Evolutionary conservation across 1,284 basidiomycete genomes (phyloP).

Genomic region (Cryptococcus sp.): DNA sequence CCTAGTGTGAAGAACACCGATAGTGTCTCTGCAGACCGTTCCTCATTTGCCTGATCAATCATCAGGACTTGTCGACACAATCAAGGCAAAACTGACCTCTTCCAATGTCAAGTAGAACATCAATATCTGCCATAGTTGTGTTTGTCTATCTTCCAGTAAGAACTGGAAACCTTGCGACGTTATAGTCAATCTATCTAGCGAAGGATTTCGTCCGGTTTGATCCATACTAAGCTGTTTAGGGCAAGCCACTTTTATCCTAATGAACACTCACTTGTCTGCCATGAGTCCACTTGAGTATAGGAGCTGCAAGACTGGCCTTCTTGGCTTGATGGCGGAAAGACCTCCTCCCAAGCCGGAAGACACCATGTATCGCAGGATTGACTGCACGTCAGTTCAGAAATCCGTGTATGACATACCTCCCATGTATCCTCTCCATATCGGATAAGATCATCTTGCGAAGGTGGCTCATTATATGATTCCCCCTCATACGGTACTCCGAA

Average conservation of each 20-base stretch:
- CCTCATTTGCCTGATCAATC: conserved; percentile 62
- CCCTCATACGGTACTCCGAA: conserved; percentile 81
- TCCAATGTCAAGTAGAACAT: conserved; percentile 63
- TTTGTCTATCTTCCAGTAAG: conserved; percentile 90
- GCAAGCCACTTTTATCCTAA: not conserved
- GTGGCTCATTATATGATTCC: conserved; percentile 41
- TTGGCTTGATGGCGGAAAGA: conserved; percentile 56
- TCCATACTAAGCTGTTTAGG: conserved; percentile 9
- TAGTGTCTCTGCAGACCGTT: conserved; percentile 90
- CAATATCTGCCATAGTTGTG: conserved; percentile 94
- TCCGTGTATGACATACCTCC: conserved; percentile 62
- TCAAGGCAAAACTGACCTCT: conserved; percentile 22
- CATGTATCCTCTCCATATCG: conserved; percentile 84
- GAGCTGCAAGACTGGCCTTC: conserved; percentile 68
- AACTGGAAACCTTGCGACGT: conserved; percentile 97
- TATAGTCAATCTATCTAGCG: conserved; percentile 61
- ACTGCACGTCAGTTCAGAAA: conserved; percentile 51
- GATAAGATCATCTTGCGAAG: conserved; percentile 63
- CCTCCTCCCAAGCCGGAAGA: conserved; percentile 67
- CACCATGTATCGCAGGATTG: conserved; percentile 97
- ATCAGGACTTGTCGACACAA: not conserved
- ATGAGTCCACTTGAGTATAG: conserved; percentile 84
- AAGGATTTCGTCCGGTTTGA: conserved; percentile 19
- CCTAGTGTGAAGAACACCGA: conserved; percentile 94
- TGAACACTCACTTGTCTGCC: conserved; percentile 48